Base-by-base conservation (phyloP, 768 basidiomycete species). In the Piloderma croceum region DNA sequence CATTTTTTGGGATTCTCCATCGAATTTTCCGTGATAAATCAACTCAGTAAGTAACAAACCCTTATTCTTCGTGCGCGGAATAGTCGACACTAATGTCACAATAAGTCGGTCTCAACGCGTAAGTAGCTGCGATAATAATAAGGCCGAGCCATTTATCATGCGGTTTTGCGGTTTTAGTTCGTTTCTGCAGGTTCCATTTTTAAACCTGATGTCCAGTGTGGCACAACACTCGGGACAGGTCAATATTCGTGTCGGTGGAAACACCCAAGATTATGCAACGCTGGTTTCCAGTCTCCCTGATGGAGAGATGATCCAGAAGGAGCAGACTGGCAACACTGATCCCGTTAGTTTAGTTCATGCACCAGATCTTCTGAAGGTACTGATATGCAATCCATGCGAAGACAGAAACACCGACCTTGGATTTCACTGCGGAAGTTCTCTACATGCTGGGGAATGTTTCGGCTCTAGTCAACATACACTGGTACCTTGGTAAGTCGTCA, bases 131-230 rank as follows among this genome's bases (percentile, higher is more conserved):
- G n/a, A n/a, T n/a, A n/a, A n/a, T 41, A 20, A 48, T 48, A 24
- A 42, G 40, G 20, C n/a, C n/a, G 35, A 46, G 41, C 17, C 54
- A 20, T 53, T 46, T 39, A 13, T 39, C 3, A 41, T 24, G 15
- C 31, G 15, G 34, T 3, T 22, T 18, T 22, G 29, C 40, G n/a
- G n/a, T n/a, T n/a, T n/a, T n/a, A 79, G 78, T 27, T 64, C 76
- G 5, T 60, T 68, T 17, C 50, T 79, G 10, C 68, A 74, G 34
- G 71, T 81, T 27, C 71, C 80, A 0, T 87, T 89, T 63, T 71
- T 89, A n/a, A 90, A 90, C 54, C 67, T 89, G 23, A 76, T 91
- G 69, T 68, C 76, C 5, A 83, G 84, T 46, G 64, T 91, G 15
- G 67, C 67, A 35, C 67, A 75, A 48, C 71, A 87, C 20, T 73